Evolutionary conservation across 2,329 filamentous ascomycete species (phyloP).

Genomic region (Diplocarpon rosae): DNA sequence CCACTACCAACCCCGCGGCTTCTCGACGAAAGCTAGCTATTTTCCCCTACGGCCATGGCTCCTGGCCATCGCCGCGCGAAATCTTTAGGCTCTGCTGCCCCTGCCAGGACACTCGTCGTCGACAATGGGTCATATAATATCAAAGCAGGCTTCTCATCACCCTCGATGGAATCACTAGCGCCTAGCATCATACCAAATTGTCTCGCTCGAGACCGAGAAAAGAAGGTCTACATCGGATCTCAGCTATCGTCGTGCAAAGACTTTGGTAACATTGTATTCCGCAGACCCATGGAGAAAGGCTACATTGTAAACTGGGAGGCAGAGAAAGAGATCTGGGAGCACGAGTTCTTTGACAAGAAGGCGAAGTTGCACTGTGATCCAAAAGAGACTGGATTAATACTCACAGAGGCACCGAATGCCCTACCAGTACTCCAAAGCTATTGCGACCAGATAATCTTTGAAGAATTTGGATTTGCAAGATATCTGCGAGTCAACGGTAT

Average conservation of each 20-base stretch:
- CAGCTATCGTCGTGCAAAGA: constrained; percentile 73
- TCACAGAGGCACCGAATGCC: constrained; percentile 79
- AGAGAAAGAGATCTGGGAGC: constrained; percentile 91
- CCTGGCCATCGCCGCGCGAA: not conserved
- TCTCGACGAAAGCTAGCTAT: no score
- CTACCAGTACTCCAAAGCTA: constrained; percentile 74
- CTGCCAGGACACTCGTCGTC: constrained; percentile 65
- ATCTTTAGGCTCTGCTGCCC: constrained; percentile 38
- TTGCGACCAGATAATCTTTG: constrained; percentile 93
- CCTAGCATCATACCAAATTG: constrained; percentile 78
- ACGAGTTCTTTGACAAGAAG: constrained; percentile 65
- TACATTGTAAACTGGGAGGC: constrained; percentile 96
- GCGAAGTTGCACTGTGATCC: constrained; percentile 63
- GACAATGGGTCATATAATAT: constrained; percentile 90
- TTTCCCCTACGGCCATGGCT: not conserved
- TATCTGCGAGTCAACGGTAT: constrained; percentile 67
- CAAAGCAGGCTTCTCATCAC: constrained; percentile 66
- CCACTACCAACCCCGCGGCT: no score
- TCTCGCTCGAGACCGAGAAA: constrained; percentile 71
- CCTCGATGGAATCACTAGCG: constrained; percentile 30
- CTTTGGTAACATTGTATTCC: constrained; percentile 79
- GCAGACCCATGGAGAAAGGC: constrained; percentile 85
- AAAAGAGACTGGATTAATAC: constrained; percentile 67
- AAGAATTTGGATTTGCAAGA: constrained; percentile 86
- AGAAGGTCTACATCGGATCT: constrained; percentile 67